These are phyloP conservation scores for Hypericum androsaemum DNA, from an alignment of 345 rosid species.

Conservation along the genomic window DNA sequence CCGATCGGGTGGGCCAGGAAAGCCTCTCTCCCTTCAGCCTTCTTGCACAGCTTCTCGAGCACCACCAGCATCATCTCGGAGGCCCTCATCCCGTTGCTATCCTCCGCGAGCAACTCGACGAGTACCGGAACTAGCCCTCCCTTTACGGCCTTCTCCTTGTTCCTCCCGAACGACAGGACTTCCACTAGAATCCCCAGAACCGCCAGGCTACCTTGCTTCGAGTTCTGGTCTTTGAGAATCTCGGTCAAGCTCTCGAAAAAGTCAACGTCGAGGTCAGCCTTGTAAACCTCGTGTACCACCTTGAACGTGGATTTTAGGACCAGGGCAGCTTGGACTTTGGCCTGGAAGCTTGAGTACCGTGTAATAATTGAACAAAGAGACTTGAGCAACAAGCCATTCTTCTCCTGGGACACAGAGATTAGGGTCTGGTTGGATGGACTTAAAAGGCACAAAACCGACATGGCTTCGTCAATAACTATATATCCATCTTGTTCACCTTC, in stretches of 20 bases:
- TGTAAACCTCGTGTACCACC: conserved; percentile 12
- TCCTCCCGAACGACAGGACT: conserved; percentile 10
- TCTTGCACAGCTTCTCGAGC: conserved; percentile 30
- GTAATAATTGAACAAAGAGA: conserved; percentile 12
- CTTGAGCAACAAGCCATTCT: conserved; percentile 7
- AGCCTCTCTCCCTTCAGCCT: not conserved
- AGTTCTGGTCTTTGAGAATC: conserved; percentile 18
- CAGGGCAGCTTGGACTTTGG: conserved; percentile 10
- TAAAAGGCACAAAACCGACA: conserved; percentile 14
- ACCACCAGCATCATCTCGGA: conserved; percentile 24
- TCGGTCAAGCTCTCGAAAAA: conserved; percentile 13
- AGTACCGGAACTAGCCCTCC: conserved; percentile 13
- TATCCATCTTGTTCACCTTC: not conserved
- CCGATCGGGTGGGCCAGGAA: not conserved
- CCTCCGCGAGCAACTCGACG: conserved; percentile 17
- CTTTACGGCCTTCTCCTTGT: conserved; percentile 13
- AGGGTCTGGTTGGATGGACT: conserved; percentile 12
- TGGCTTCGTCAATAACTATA: conserved; percentile 7
- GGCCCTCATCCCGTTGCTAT: not conserved
- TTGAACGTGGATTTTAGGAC: conserved; percentile 14
- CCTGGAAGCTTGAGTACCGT: conserved; percentile 2
- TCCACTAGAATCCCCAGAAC: conserved; percentile 12
- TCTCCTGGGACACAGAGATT: conserved; percentile 11
- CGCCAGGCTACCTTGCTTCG: conserved; percentile 12
- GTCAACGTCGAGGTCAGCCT: conserved; percentile 10